Base-by-base conservation (phyloP, 371 early-diverging fungal species). In the Apophysomyces sp. region DNA sequence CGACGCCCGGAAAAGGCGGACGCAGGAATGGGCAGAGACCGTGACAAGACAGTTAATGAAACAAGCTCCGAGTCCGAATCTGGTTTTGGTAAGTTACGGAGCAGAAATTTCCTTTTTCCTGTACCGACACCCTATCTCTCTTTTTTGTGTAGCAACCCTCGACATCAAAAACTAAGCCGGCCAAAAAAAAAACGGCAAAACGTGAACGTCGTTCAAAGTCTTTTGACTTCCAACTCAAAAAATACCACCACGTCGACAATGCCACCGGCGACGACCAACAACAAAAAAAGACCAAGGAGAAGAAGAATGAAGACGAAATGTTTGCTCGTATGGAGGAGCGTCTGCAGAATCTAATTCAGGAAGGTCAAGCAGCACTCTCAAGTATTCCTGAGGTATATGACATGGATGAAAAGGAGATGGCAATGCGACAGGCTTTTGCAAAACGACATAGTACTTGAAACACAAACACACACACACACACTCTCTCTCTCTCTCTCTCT, bases 361-460 rank as follows among this genome's bases (percentile, higher is more conserved):
- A 76, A 62, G 76, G 79, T 18, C 72, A 78, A 56, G 74, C 73
- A 26, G 79, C 79, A 6, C 64, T 78, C 11, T 61, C 66, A 53
- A 72, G 67, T 44, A 65, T 49, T 39, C 63, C 65, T 41, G 55
- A 65, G n/a, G 7, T 62, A 11, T 59, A 68, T 15, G 71, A 70
- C 9, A 36, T 68, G 59, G 68, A 72, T 49, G 63, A 63, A 39
- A 65, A 66, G 30, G 67, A 71, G 58, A 63, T 66, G n/a, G 60
- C 62, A 8, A 62, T 65, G 61, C 65, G 70, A 27, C 61, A 58
- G 24, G 63, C 68, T 9, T 68, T 68, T 60, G 54, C 68, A 13
- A 56, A 51, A 29, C 32, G 54, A 41, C n/a, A 60, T 36, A 60
- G 58, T 39, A 63, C 49, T 29, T 28, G 61, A 26, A 37, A 37